phyloP scores from a whole-genome alignment of 2,329 filamentous ascomycete species.

The Dryadomyces quercus-mongolicae region DNA sequence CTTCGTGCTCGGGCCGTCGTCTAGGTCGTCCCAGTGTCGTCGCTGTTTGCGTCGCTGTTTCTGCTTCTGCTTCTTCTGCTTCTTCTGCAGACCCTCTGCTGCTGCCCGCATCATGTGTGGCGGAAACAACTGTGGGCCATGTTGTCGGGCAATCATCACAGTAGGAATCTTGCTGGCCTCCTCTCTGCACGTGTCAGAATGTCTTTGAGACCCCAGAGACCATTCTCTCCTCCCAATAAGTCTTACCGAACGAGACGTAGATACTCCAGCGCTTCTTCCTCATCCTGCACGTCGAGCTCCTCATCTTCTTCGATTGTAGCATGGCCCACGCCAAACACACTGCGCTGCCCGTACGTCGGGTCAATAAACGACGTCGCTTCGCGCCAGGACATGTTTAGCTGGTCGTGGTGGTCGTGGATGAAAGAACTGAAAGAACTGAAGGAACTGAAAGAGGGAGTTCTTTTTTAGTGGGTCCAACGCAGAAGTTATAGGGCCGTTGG shows the following conservation, averaged over 20 bases:
- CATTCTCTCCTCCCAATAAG: too few relatives aligned
- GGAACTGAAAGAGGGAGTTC: neutral
- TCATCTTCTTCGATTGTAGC: conserved; percentile 32
- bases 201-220: too few relatives aligned
- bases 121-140: conserved; percentile 31
- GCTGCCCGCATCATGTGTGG: neutral
- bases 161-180: conserved; percentile 66
- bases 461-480: neutral
- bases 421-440: neutral
- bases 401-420: neutral
- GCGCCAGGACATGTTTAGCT: neutral
- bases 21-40: conserved; percentile 13
- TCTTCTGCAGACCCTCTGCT: neutral
- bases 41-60: conserved; percentile 4
- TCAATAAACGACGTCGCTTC: conserved; percentile 27
- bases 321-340: conserved; percentile 54
- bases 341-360: conserved; percentile 58
- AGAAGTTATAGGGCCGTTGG: neutral
- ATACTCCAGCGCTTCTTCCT: conserved; percentile 57
- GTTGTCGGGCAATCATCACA: conserved; percentile 52
- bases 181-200: conserved; percentile 36
- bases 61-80: neutral
- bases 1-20: conserved; percentile 4
- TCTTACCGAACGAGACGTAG: conserved; percentile 58
- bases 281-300: conserved; percentile 55